Percentiles rank a stretch among this genome's conserved stretches.
phyloP scores from a whole-genome alignment of 257 asterid genomes.

The Lycium ferocissimum region DNA sequence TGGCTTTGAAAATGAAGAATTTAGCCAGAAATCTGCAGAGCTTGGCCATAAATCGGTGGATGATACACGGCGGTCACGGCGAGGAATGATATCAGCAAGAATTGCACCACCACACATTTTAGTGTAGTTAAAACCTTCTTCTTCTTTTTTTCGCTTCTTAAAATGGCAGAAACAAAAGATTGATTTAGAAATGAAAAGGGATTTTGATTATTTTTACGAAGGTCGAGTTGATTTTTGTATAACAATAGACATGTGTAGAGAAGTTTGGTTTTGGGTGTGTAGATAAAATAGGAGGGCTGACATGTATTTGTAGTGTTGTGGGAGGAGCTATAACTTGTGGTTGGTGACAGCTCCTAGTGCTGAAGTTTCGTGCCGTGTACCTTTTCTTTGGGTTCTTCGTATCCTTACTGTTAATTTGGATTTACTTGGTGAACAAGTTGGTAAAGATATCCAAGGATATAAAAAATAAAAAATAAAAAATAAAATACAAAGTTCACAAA shows the following conservation, averaged over 20 bases:
- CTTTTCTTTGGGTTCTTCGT: conserved; percentile 16
- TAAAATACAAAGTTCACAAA: too few relatives aligned
- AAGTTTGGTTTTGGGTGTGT: background rate
- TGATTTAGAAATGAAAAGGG: background rate
- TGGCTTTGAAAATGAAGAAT: background rate
- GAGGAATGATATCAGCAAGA: conserved; percentile 63
- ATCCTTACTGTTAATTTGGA: background rate
- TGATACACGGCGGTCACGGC: conserved; percentile 50
- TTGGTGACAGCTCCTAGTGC: background rate
- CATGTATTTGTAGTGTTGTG: conserved; percentile 22
- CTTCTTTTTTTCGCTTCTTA: background rate
- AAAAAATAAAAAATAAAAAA: too few relatives aligned
- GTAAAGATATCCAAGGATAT: too few relatives aligned
- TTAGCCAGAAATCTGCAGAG: conserved; percentile 62
- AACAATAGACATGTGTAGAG: background rate
- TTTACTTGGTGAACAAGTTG: conserved; percentile 18
- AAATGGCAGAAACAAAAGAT: background rate
- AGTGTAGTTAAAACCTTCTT: background rate
- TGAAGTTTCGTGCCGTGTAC: conserved; percentile 15
- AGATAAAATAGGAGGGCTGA: background rate
- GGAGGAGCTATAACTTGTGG: background rate
- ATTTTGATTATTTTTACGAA: background rate
- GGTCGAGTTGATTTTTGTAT: background rate
- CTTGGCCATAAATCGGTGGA: conserved; percentile 50
- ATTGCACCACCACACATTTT: conserved; percentile 90